Evolutionary conservation across 345 rosid species (phyloP).

Genomic region (Pistacia atlantica): DNA sequence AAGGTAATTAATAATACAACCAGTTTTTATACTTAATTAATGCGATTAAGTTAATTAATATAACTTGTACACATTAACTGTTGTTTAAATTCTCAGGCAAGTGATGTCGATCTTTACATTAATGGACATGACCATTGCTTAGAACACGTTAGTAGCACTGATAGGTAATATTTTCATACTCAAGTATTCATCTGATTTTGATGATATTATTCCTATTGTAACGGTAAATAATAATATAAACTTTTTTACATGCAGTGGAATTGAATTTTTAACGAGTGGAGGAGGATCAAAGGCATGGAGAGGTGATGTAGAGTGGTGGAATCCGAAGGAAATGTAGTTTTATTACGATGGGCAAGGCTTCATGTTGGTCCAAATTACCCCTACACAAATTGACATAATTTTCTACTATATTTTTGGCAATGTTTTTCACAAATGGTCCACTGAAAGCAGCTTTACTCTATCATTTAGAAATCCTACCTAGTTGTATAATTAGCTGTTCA

Average conservation of each 20-base stretch:
- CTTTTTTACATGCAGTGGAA: neutral
- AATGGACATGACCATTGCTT: slow-evolving; percentile 39
- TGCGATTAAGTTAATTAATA: too few relatives aligned
- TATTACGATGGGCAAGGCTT: slow-evolving; percentile 23
- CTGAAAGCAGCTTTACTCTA: neutral
- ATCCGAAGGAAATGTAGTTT: slow-evolving; percentile 11
- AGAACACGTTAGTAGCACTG: slow-evolving; percentile 21
- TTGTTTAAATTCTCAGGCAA: slow-evolving; percentile 17
- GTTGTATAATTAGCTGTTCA: too few relatives aligned
- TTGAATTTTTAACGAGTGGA: slow-evolving; percentile 22
- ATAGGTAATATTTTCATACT: slow-evolving; percentile 16
- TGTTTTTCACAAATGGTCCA: slow-evolving; percentile 13
- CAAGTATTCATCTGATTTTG: neutral
- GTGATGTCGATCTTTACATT: slow-evolving; percentile 28
- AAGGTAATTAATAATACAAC: slow-evolving; percentile 13
- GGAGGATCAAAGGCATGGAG: slow-evolving; percentile 30
- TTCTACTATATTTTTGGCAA: slow-evolving; percentile 13
- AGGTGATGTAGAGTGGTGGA: slow-evolving; percentile 17
- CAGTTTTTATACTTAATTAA: too few relatives aligned
- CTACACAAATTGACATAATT: neutral
- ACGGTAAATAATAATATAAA: too few relatives aligned
- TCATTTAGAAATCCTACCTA: neutral
- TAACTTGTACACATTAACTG: too few relatives aligned
- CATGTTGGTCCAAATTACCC: slow-evolving; percentile 14
- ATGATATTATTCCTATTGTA: neutral